A percentile compares a stretch with the other conserved stretches of the same genome.
Evolutionary conservation across 441 rosid genomes (phyloP).

Genomic region (Capsella rubella): DNA sequence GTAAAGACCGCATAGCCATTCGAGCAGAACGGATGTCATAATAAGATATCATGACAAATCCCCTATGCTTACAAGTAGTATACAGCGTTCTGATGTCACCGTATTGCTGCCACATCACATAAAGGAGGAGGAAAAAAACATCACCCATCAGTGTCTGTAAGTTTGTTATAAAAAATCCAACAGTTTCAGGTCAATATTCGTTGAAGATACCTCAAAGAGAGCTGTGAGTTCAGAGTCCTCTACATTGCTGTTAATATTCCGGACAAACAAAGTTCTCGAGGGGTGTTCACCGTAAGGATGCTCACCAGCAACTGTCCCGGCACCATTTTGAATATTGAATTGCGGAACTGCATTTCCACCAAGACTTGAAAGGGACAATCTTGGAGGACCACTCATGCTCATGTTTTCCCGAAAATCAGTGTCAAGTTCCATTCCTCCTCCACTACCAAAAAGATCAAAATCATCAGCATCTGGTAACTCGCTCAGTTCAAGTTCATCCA

Average conservation of each 20-base stretch:
- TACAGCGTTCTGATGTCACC: constrained; percentile 97
- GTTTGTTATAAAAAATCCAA: constrained; percentile 7
- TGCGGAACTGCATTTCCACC: constrained; percentile 69
- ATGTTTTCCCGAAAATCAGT: constrained; percentile 63
- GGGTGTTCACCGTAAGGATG: constrained; percentile 99
- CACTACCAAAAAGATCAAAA: constrained; percentile 86
- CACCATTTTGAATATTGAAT: constrained; percentile 69
- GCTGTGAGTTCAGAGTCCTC: constrained; percentile 86
- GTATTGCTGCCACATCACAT: constrained; percentile 71
- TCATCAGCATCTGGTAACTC: constrained; percentile 93
- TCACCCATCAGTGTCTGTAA: constrained; percentile 29
- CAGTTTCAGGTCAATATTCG: neutral
- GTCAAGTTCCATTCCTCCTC: constrained; percentile 98
- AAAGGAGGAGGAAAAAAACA: neutral
- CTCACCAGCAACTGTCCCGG: constrained; percentile 87
- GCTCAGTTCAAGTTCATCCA: constrained; percentile 83
- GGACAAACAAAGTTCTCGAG: constrained; percentile 95
- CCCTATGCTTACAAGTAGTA: constrained; percentile 98
- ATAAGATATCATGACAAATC: constrained; percentile 99
- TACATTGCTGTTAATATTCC: constrained; percentile 96
- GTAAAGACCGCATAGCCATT: constrained; percentile 93
- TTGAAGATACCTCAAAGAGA: constrained; percentile 85
- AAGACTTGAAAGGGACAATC: constrained; percentile 63
- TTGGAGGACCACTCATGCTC: constrained; percentile 67
- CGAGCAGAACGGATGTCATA: constrained; percentile 98